Percentiles rank a stretch among this genome's conserved stretches.
Conservation (phyloP, 371 early-diverging fungal genomes). For the Mucor lusitanicus region DNA sequence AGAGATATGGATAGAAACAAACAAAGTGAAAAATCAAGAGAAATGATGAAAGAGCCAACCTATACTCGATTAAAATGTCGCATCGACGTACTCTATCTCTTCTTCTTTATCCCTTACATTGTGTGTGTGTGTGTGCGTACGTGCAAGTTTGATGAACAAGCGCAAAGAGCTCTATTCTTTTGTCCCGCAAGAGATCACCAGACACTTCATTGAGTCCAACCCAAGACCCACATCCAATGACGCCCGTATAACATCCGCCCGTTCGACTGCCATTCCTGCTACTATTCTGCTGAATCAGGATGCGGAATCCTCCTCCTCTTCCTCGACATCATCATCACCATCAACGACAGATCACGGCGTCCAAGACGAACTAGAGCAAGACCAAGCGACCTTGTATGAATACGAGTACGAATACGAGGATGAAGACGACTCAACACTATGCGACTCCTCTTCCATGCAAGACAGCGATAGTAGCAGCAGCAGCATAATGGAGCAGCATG, state of each 20-base stretch:
- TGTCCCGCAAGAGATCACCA: constrained; percentile 9
- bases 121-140: no score
- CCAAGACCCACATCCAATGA: neutral
- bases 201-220: constrained; percentile 8
- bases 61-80: neutral
- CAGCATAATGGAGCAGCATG: neutral
- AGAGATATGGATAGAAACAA: no score
- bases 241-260: neutral
- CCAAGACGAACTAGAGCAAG: neutral
- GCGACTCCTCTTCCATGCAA: neutral
- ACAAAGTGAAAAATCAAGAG: no score
- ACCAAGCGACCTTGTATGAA: neutral
- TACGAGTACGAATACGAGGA: neutral
- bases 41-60: no score
- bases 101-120: neutral
- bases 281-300: neutral
- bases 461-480: neutral
- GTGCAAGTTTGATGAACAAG: neutral
- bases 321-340: neutral
- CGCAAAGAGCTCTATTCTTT: constrained; percentile 1
- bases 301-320: neutral
- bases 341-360: no score
- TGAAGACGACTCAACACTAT: neutral
- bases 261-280: neutral
- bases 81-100: neutral